Evolutionary conservation across 306 rosid species (phyloP).

Genomic region (Hylodesmum podocarpum): DNA sequence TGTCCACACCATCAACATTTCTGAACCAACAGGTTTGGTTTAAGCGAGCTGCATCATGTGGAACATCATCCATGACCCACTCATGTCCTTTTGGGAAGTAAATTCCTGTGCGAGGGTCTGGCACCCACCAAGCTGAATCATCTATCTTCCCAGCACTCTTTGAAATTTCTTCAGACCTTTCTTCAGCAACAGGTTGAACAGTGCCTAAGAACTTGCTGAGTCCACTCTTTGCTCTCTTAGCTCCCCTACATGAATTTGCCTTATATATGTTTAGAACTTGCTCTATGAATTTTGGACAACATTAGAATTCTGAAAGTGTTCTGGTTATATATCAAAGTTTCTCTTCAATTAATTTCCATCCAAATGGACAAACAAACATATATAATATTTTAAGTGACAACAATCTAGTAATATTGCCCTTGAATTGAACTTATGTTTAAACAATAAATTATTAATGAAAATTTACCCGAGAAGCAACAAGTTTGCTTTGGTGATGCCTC

Average conservation of each 20-base stretch:
- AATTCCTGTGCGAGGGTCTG: conserved; percentile 70
- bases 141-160: conserved; percentile 5
- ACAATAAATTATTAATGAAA: neutral
- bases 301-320: neutral
- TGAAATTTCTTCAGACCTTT: neutral
- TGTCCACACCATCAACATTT: conserved; percentile 54
- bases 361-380: neutral
- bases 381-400: neutral
- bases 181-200: neutral
- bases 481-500: conserved; percentile 34
- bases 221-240: conserved; percentile 16
- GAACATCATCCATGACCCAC: conserved; percentile 64
- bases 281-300: neutral
- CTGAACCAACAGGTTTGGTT: conserved; percentile 56
- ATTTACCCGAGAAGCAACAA: conserved; percentile 37
- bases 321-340: neutral
- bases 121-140: conserved; percentile 51
- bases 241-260: conserved; percentile 31
- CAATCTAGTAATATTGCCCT: neutral
- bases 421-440: neutral
- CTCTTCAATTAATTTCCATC: neutral
- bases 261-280: neutral
- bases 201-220: conserved; percentile 22
- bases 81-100: conserved; percentile 78
- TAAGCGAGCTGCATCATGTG: conserved; percentile 54